Evolutionary conservation across 805 yeast species (phyloP), one percentile per base, ranked within the genome.

Genomic region (Metschnikowia borealis): DNA sequence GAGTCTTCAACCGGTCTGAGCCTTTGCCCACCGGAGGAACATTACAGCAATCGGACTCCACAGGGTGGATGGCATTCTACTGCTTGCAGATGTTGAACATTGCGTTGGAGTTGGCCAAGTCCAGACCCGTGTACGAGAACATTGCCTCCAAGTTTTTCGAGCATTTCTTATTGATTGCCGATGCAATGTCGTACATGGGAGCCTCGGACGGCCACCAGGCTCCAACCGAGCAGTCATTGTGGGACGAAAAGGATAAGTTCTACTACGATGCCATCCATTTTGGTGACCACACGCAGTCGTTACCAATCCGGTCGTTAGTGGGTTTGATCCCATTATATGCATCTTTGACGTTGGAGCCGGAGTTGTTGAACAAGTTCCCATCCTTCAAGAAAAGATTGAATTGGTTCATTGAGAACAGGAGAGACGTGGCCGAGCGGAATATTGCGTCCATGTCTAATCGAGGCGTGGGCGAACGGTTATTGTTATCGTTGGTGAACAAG

Each of bases 51-150:
- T 96, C 97, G 0, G 97, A 90, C 69, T 87, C 96, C 14, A 91
- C 97, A 10, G 97, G 97, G 29, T 90, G 97, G 97, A 88, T 90
- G 94, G 97, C 96, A 0, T 90, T 92, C 72, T 90, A 85, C 71
- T 81, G 87, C 31, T 75, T 91, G 61, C 91, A 87, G 64, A 89
- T 90, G 97, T 79, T 91, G 68, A 90, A 89, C 67, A 91, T 91
- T 64, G 91, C 97, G 0, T 77, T 90, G 54, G 97, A 91, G 67
- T 78, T 90, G 60, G 92, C 97, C 18, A 89, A 87, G 65, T 82
- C 84, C 44, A 83, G 89, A 56, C 83, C 87, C 0, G 94, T 87
- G 17, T 91, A 91, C 69, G 96, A 90, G 69, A 94, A 89, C 66
- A 87, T 89, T 67, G 97, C 97, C 3, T 85, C 95, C 48, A 91